Conservation (phyloP, 192 early-diverging fungal species). For the Kappamyces sp. region DNA sequence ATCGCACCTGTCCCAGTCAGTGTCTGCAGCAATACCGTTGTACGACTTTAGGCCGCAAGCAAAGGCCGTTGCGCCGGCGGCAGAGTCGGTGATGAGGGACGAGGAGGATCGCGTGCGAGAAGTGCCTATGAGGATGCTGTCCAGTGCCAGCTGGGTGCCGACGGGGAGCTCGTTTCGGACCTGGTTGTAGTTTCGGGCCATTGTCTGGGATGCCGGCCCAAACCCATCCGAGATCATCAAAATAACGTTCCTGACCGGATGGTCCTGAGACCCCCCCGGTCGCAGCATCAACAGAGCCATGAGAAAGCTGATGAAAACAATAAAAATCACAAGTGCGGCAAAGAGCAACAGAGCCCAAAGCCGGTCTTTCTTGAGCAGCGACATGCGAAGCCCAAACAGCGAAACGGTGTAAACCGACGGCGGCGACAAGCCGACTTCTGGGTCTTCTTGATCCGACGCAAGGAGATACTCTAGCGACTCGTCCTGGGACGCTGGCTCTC, state of each 20-base stretch:
- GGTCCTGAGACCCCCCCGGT: too few relatives aligned
- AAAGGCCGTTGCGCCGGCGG: conserved; percentile 96
- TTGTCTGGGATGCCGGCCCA: conserved; percentile 87
- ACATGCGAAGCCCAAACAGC: too few relatives aligned
- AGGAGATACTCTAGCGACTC: too few relatives aligned
- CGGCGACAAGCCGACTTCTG: too few relatives aligned
- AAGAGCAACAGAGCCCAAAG: too few relatives aligned
- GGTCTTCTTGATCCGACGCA: too few relatives aligned
- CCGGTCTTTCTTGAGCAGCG: too few relatives aligned
- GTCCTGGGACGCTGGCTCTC: too few relatives aligned
- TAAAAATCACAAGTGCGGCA: too few relatives aligned
- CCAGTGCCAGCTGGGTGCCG: conserved; percentile 40
- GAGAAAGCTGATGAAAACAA: too few relatives aligned
- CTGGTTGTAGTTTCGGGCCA: conserved; percentile 77
- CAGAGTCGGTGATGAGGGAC: conserved; percentile 89
- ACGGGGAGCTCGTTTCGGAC: conserved; percentile 49
- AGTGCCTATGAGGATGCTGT: conserved; percentile 66
- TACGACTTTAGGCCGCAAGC: conserved; percentile 85
- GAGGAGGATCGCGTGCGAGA: conserved; percentile 78
- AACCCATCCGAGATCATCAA: conserved; percentile 92
- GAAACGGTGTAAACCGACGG: too few relatives aligned
- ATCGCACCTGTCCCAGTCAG: conserved; percentile 52
- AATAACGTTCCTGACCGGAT: conserved; percentile 45
- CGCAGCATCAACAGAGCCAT: too few relatives aligned
- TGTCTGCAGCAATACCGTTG: conserved; percentile 45